Percentiles rank a stretch among this genome's conserved stretches.
Conservation (phyloP, 2,329 filamentous ascomycete species). For the Macrophomina pseudophaseolina region DNA sequence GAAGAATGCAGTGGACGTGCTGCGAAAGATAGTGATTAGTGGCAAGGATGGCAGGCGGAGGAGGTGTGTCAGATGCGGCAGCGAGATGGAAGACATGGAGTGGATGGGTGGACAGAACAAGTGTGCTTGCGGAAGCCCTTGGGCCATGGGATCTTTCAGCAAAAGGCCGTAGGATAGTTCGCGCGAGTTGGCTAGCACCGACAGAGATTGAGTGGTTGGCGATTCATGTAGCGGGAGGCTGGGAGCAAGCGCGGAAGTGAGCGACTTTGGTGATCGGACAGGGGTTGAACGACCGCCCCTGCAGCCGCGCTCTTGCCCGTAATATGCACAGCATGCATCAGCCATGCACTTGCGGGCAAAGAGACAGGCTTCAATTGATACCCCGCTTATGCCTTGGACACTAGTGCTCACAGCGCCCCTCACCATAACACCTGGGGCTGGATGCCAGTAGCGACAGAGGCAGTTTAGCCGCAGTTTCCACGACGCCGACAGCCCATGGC, state of each 20-base stretch:
- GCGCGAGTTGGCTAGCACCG: neutral
- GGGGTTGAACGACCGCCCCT: neutral
- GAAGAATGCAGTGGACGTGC: conserved; percentile 63
- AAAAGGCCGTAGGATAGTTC: neutral
- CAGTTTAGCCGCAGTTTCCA: conserved; percentile 24
- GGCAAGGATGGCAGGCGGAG: conserved; percentile 36
- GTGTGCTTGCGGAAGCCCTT: conserved; percentile 45
- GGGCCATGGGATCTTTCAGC: conserved; percentile 37
- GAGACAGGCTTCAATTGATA: neutral
- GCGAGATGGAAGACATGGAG: conserved; percentile 53
- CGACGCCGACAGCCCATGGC: conserved; percentile 15
- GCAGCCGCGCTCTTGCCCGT: neutral
- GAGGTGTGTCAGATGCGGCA: conserved; percentile 52
- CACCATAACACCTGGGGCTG: neutral
- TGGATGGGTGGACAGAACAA: conserved; percentile 48
- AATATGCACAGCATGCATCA: conserved; percentile 5
- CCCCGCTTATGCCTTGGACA: neutral
- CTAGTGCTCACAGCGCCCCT: neutral
- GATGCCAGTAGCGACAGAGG: neutral
- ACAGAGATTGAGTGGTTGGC: neutral
- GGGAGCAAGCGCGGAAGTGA: neutral
- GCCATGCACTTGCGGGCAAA: neutral
- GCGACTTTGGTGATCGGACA: neutral
- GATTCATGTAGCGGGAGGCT: neutral
- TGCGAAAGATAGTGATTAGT: conserved; percentile 53